A percentile compares a stretch with the other conserved stretches of the same genome.
Evolutionary conservation across 148 eudicot genomes (phyloP).

Genomic region (Talinum fruticosum): DNA sequence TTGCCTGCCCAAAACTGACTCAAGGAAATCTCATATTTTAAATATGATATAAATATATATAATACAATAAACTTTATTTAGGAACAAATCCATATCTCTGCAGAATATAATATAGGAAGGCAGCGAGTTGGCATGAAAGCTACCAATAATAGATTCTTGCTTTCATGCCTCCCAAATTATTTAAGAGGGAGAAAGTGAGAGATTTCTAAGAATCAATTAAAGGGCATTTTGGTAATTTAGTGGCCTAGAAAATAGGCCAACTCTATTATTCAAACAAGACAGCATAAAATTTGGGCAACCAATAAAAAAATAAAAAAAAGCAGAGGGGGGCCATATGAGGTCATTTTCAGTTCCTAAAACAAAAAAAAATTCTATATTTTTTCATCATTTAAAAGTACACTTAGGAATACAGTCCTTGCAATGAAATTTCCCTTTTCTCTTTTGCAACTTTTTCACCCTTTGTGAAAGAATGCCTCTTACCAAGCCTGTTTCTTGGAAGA

Average conservation of each 20-base stretch:
- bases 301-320: too few relatives aligned
- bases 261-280: background rate
- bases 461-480: too few relatives aligned
- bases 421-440: too few relatives aligned
- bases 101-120: conserved; percentile 4
- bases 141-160: conserved; percentile 22
- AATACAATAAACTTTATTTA: too few relatives aligned
- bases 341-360: conserved; percentile 9
- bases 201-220: background rate
- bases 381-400: too few relatives aligned
- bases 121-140: conserved; percentile 25
- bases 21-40: background rate
- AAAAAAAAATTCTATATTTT: too few relatives aligned
- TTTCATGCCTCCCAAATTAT: conserved; percentile 22
- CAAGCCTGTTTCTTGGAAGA: too few relatives aligned
- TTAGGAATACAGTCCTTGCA: too few relatives aligned
- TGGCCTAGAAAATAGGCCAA: background rate
- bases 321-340: background rate
- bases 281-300: background rate
- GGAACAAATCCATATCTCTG: background rate
- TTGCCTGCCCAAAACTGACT: background rate
- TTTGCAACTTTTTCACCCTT: too few relatives aligned
- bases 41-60: background rate
- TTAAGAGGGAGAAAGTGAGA: conserved; percentile 4
- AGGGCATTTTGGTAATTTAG: conserved; percentile 14